Base-by-base conservation (phyloP, 345 rosid species). In the Syzygium aromaticum region DNA sequence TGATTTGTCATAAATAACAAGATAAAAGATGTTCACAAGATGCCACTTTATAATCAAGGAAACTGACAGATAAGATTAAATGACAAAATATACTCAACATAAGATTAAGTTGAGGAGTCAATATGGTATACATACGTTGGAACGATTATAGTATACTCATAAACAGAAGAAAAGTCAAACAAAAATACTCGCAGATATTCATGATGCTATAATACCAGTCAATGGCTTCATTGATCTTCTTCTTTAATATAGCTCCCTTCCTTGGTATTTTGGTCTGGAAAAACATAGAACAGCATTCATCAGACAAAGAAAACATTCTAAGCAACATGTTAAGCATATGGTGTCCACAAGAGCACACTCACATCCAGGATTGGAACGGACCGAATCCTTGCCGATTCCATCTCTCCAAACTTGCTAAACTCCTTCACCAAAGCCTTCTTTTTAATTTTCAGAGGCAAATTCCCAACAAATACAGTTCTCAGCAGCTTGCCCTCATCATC, bases 391-490 rank as follows among this genome's bases (percentile, higher is more conserved):
- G 94, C 92, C 14, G 99, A 96, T 84, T 98, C 98, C 86, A 96
- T 87, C 85, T 93, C 98, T 85, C 99, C 99, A 85, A 94, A 96
- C 88, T 90, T 90, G 88, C 94, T 91, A 64, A 96, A 98, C 83
- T 95, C 98, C 92, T 94, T 95, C 83, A 94, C 64, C 85, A 98
- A 87, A 0, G 89, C 88, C 88, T 95, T 98, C 92, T 95, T 98
- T 95, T 96, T 96, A 16, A 94, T 87, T 91, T 95, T 96, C 91
- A 95, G 84, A 1, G 99, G 98, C 90, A 98, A 89, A 87, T 98
- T 98, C 86, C 99, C 99, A 28, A 96, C 95, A 94, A 96, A 98
- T 56, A 98, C 95, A 53, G 99, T 98, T 93, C 98, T 96, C 89
- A 94, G 89, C 59, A 98, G 93, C 96, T 96, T 98, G 54, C 86